Evolutionary conservation across 139 green algal species (phyloP), one percentile per base, ranked within the genome.

Genomic region (Diplosphaera chodatii): DNA sequence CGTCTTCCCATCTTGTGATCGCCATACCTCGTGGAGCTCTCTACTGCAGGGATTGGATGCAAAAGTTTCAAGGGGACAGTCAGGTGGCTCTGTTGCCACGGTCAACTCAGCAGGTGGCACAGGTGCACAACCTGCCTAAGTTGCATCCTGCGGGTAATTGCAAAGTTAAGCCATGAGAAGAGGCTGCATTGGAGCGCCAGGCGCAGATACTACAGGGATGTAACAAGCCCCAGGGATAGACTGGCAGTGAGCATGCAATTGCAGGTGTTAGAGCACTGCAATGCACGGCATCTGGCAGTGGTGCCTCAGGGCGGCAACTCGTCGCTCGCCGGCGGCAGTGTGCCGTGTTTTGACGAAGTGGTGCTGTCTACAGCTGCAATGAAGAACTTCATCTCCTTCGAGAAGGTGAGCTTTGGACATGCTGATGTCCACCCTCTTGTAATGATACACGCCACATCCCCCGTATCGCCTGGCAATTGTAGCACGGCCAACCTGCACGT

Each of bases 271-370:
- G 25, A 66, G 2, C 82, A 96, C 82, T 97, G 91, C 86, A 82
- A 85, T 73, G 55, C 75, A 25, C 72, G 84, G 1, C 74, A 81
- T 0, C 76, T 99, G 55, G 91, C 92, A 1, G 87, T 99, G 1
- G 90, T 97, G 48, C 95, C 95, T 1, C 94, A 98, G 83, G 90
- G 91, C 3, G 94, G 94, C 32, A 98, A 99, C 79, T 97, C 95
- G 8, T 94, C 95, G 0, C 84, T 99, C 23, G 94, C 97, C 23
- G 93, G 94, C 1, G 95, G 95, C 69, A 75, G 80, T 37, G 84
- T 97, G 25, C 92, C 95, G 0, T 78, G 96, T 34, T 88, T 88
- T 71, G 92, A 98, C 63, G 95, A 99, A 77, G 83, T 98, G 0
- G 75, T 97, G 2, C 31, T 99, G 0, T 78, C 32, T 48, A 89